These are phyloP conservation scores for Hemisphaericaspora lyxosophila DNA, from an alignment of 1,139 yeast genomes.

Conservation along the genomic window DNA sequence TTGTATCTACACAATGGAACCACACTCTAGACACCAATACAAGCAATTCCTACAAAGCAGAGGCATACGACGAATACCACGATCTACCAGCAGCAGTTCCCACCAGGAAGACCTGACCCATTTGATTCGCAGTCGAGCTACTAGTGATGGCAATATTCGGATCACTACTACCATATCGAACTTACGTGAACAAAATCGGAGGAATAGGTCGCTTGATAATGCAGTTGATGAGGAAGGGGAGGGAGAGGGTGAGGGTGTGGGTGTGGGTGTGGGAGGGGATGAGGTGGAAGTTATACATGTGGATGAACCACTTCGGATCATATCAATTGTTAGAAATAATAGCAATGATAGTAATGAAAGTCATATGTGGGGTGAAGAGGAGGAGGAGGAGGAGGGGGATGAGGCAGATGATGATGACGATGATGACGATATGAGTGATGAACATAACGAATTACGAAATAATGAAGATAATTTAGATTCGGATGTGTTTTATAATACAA, in stretches of 20 bases:
- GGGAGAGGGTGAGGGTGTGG: background rate
- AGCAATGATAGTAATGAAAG: background rate
- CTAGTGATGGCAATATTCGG: conserved; percentile 11
- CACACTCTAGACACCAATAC: background rate
- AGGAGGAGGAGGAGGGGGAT: background rate
- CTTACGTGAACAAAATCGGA: conserved; percentile 9
- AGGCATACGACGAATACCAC: conserved; percentile 5
- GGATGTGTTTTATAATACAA: conserved; percentile 25
- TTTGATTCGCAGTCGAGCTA: conserved; percentile 8
- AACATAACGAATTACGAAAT: conserved; percentile 7
- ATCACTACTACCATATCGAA: conserved; percentile 7
- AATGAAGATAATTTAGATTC: conserved; percentile 21
- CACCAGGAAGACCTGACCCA: background rate
- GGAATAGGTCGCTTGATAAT: background rate
- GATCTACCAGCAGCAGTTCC: background rate
- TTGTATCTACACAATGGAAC: background rate
- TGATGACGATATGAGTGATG: conserved; percentile 6
- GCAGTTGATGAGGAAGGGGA: conserved; percentile 4
- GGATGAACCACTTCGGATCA: conserved; percentile 3
- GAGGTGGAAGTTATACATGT: conserved; percentile 11
- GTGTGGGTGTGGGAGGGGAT: background rate
- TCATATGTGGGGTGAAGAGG: conserved; percentile 1
- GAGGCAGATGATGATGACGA: conserved; percentile 6
- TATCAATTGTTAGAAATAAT: conserved; percentile 1
- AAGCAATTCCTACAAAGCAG: conserved; percentile 4